phyloP scores from a whole-genome alignment of 2,329 filamentous ascomycete genomes.

The Aspergillus sp. region DNA sequence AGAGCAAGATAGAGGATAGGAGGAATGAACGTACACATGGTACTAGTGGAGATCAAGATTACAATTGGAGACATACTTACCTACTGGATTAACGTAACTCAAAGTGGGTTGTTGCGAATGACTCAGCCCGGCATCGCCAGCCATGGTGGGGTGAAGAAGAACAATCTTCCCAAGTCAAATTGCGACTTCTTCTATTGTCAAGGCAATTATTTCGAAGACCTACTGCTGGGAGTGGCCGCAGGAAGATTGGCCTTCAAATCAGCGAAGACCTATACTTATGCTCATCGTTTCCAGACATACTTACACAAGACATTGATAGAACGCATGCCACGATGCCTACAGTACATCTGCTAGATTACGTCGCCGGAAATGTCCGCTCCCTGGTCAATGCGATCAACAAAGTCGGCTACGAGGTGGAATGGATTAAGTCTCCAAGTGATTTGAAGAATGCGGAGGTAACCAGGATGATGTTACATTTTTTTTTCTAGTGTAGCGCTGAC shows the following conservation, averaged over 20 bases:
- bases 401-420: constrained; percentile 88
- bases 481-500: constrained; percentile 1
- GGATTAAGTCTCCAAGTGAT: constrained; percentile 83
- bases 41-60: not conserved
- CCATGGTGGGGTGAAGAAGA: constrained; percentile 9
- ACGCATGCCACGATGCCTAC: constrained; percentile 43
- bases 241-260: not conserved
- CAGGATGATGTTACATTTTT: not conserved
- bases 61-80: not conserved
- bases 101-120: constrained; percentile 18
- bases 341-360: constrained; percentile 71
- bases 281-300: not conserved
- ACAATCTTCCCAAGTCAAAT: constrained; percentile 9
- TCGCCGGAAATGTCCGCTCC: constrained; percentile 93
- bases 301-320: not conserved
- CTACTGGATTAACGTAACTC: constrained; percentile 3
- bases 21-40: too few species aligned
- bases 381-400: constrained; percentile 98
- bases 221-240: not conserved
- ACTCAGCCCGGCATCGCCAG: constrained; percentile 23
- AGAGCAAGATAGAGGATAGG: not conserved
- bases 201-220: not conserved
- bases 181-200: constrained; percentile 6
- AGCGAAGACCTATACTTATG: not conserved
- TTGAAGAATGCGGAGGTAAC: constrained; percentile 79